Evolutionary conservation across 1,139 yeast genomes (phyloP), one percentile per base, ranked within the genome.

Genomic region (Pichia sp.): DNA sequence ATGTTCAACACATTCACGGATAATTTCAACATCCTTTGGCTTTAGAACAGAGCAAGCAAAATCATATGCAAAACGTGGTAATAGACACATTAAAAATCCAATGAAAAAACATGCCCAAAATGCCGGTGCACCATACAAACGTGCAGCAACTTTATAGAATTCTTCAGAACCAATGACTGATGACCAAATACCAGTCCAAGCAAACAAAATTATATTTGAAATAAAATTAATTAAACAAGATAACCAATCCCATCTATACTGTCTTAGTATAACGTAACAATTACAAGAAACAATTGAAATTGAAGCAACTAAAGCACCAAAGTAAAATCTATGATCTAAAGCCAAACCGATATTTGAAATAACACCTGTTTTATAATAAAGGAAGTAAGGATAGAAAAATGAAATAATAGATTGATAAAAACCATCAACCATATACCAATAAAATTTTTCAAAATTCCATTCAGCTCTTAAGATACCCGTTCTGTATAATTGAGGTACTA

Each of bases 171-270:
- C 66, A 12, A 70, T 53, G 7, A 76, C 63, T 22, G 83, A 68
- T 1, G 96, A 78, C 90, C 96, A 92, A 41, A 90, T 71, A 41
- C 96, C 96, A 1, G 96, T 81, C 97, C 97, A 90, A 47, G 78
- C 80, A 63, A 79, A 85, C 40, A 87, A 71, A 40, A 89, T 59
- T 48, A 89, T 58, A 46, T 80, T 74, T 7, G 96, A 85, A 37
- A 90, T 59, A 9, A 68, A 67, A 47, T 79, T 76, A 57, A 87
- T 73, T 44, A 85, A 60, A 22, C 73, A 56, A 4, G 90, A 78
- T 45, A 87, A 68, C 95, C 95, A 87, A 66, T 92, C 98, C 98
- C 98, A 92, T 60, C 95, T 75, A 61, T 80, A 80, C 65, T 87
- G 95, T 61, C 89, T 95, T 54, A 84, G 65, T 57, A 87, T 60